Evolutionary conservation across 805 yeast genomes (phyloP).

Genomic region (Wickerhamiella siamensis): DNA sequence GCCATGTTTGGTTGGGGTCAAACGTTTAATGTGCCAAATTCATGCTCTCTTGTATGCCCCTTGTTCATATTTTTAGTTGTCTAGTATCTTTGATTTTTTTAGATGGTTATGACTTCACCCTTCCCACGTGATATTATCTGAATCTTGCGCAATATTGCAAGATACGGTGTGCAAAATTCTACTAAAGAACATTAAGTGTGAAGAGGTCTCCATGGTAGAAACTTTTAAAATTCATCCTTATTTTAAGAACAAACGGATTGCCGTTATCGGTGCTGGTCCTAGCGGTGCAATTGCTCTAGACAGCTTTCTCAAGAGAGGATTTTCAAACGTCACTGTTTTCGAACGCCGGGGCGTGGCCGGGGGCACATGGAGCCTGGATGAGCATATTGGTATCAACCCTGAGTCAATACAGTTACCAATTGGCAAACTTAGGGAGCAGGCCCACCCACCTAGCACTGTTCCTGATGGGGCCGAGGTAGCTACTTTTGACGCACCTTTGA

Average conservation of each 20-base stretch:
- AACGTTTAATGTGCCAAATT: no score
- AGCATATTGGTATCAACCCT: conserved; percentile 6
- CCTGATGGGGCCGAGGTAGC: conserved; percentile 2
- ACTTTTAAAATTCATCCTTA: no score
- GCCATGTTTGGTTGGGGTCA: no score
- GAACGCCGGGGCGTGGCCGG: conserved; percentile 11
- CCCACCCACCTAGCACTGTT: background rate
- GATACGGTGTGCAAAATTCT: no score
- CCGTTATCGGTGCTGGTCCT: conserved; percentile 14
- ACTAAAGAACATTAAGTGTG: no score
- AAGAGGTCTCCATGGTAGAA: no score
- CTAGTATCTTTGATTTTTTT: no score
- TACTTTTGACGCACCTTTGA: conserved; percentile 2
- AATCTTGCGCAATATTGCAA: background rate
- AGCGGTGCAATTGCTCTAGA: conserved; percentile 13
- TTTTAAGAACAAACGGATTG: conserved; percentile 3
- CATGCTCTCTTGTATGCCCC: no score
- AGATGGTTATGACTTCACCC: no score
- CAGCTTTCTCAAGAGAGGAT: conserved; percentile 9
- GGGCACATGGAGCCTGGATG: conserved; percentile 14
- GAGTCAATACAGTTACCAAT: conserved; percentile 4
- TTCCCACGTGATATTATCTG: background rate
- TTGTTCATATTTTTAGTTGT: no score
- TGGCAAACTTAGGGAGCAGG: background rate
- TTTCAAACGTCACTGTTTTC: conserved; percentile 7